A percentile compares a stretch with the other conserved stretches of the same genome.
Evolutionary conservation across 108 stramenopile species (phyloP).

Genomic region (Conticribra guillardii): DNA sequence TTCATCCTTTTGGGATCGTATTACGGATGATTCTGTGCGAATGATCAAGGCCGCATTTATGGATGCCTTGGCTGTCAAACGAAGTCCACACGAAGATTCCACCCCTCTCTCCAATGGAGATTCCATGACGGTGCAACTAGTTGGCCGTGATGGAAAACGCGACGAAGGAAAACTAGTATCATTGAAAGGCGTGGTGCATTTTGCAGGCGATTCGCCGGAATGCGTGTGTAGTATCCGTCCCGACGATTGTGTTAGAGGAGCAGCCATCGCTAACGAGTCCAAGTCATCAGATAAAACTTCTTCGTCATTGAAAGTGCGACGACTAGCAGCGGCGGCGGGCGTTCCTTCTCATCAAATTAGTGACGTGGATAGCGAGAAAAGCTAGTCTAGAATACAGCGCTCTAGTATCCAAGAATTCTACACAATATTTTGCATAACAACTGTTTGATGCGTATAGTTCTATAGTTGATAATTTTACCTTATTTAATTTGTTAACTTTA

Average conservation of each 20-base stretch:
- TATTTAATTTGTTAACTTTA: too few species aligned
- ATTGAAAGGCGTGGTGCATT: conserved; percentile 82
- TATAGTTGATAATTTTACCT: too few species aligned
- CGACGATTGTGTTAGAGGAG: background rate
- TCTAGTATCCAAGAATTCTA: too few species aligned
- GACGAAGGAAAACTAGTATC: conserved; percentile 36
- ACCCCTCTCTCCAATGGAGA: conserved; percentile 73
- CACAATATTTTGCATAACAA: too few species aligned
- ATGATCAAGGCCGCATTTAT: conserved; percentile 86
- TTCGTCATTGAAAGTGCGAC: background rate
- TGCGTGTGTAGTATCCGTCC: conserved; percentile 88
- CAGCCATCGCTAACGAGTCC: background rate
- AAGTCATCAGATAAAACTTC: background rate
- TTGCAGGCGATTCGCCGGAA: conserved; percentile 77
- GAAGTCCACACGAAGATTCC: conserved; percentile 60
- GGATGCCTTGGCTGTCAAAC: conserved; percentile 81
- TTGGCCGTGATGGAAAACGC: conserved; percentile 49
- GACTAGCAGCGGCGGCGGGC: background rate
- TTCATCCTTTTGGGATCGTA: conserved; percentile 76
- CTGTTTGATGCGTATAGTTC: too few species aligned
- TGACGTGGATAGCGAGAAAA: conserved; percentile 1
- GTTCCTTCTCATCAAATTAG: background rate
- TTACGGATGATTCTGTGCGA: conserved; percentile 73
- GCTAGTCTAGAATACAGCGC: background rate
- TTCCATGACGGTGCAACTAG: conserved; percentile 61